Base-by-base conservation (phyloP, 164 flowering plant species). In the Magnolia officinalis region DNA sequence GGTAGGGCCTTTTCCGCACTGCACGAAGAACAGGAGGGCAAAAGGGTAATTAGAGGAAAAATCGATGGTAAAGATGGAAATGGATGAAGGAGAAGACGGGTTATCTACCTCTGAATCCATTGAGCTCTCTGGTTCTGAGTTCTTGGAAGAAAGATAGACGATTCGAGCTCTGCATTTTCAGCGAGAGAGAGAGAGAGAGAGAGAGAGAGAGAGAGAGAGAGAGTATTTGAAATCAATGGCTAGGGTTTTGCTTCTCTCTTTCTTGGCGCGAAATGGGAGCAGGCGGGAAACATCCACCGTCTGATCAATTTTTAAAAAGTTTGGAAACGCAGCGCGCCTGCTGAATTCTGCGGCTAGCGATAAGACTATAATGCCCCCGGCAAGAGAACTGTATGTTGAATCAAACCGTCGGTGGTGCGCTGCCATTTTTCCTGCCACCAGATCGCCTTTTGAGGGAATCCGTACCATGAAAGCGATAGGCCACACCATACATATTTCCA, bases 121-220 rank as follows among this genome's bases (percentile, higher is more conserved):
- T 86, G 52, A 95, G 89, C 86, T 95, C 96, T 83, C 99, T 90
- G 8, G 86, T 82, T 73, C 77, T 89, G 85, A 95, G 74, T 79
- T 85, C 85, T 31, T 81, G 86, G 73, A 91, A 89, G 83, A 88
- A 81, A 2, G 97, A 92, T 24, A 72, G 74, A 13, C 82, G 71
- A 6, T 63, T 85, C 23, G 86, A 82, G 63, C 63, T 9, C 10
- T 2, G 70, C 6, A 49, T 18, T n/a, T 50, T 37, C 74, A 50
- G 67, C 37, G 70, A 67, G 58, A 74, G 71, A 72, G 77, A 63
- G 72, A 67, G 72, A 72, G 84, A 77, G 79, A 75, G 45, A 74
- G 81, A 77, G 77, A 72, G 72, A 72, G 84, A 77, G 79, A 75
- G 45, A 74, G 81, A 77, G 77, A 72, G 78, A 68, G 68, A 23